These are phyloP conservation scores for Didymella segeticola DNA, from an alignment of 2,329 filamentous ascomycete species.

Conservation along the genomic window DNA sequence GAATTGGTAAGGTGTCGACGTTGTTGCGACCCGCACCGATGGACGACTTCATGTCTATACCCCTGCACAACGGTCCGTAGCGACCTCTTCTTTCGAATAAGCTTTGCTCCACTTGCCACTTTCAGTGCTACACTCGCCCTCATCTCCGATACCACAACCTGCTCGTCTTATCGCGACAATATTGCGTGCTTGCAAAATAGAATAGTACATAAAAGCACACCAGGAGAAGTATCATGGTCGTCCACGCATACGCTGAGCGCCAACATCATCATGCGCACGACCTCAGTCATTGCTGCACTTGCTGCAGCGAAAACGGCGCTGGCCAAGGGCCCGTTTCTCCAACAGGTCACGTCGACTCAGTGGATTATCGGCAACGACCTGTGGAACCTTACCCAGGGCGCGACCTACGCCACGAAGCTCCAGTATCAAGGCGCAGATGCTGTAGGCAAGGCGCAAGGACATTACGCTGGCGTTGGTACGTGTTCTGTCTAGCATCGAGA, in stretches of 20 bases:
- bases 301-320: neutral
- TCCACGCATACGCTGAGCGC: neutral
- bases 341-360: conserved; percentile 21
- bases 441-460: conserved; percentile 43
- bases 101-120: conserved; percentile 13
- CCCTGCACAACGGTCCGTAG: conserved; percentile 9
- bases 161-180: conserved; percentile 2
- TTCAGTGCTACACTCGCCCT: neutral
- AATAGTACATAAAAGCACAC: neutral
- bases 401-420: conserved; percentile 44
- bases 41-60: neutral
- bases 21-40: neutral
- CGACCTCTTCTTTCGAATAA: conserved; percentile 14
- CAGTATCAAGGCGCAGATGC: conserved; percentile 45
- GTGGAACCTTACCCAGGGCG: conserved; percentile 45
- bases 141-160: neutral
- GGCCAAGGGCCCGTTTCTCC: conserved; percentile 28
- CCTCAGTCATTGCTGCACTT: conserved; percentile 1
- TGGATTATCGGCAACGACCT: conserved; percentile 45
- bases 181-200: conserved; percentile 8
- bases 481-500: neutral
- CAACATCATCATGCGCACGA: neutral
- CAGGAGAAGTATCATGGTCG: neutral
- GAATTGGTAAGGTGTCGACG: neutral
- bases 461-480: conserved; percentile 49